Evolutionary conservation across 148 eudicot species (phyloP).

Genomic region (Rhododendron kiyosumense): DNA sequence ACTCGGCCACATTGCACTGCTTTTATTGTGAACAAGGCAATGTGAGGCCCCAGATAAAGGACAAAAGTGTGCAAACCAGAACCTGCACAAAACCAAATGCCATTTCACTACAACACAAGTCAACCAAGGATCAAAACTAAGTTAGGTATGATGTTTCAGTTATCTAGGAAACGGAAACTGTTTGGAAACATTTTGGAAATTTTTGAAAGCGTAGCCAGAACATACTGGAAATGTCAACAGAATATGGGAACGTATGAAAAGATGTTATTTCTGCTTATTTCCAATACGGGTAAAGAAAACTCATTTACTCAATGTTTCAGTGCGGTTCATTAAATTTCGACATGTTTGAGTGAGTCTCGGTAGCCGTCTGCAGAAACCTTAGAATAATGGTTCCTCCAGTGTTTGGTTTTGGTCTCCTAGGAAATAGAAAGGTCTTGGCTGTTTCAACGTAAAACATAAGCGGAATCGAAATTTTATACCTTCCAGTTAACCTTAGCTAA

Average conservation of each 20-base stretch:
- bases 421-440: background rate
- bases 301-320: background rate
- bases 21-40: conserved; percentile 92
- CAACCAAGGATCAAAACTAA: background rate
- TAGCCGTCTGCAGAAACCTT: background rate
- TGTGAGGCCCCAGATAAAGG: conserved; percentile 93
- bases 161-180: background rate
- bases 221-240: background rate
- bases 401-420: background rate
- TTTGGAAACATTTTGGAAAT: background rate
- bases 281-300: background rate
- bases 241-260: background rate
- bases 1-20: conserved; percentile 95
- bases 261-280: background rate
- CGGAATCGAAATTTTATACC: background rate
- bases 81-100: conserved; percentile 37
- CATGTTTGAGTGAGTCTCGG: background rate
- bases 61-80: conserved; percentile 99
- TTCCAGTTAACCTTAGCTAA: background rate
- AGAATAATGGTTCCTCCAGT: background rate
- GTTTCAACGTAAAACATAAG: background rate
- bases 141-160: background rate
- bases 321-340: background rate
- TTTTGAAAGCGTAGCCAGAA: background rate
- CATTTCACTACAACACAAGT: background rate